A percentile compares a stretch with the other conserved stretches of the same genome.
Conservation (phyloP, 2,329 filamentous ascomycete species). For the Fragosphaeria purpurea region DNA sequence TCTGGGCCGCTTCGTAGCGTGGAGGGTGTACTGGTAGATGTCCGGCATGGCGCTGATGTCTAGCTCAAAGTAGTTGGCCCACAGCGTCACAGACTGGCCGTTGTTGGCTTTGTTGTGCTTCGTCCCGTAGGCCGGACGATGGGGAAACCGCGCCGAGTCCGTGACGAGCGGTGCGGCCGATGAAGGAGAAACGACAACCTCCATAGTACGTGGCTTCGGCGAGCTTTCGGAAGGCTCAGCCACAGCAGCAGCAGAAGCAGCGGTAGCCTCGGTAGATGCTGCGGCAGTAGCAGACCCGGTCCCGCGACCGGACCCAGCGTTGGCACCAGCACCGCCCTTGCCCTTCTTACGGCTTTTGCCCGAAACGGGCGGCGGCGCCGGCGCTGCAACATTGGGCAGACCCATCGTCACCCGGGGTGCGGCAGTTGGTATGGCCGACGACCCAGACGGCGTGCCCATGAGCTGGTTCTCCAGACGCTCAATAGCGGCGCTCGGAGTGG, state of each 20-base stretch:
- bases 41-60: constrained; percentile 20
- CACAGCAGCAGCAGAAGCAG: no score
- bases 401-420: no score
- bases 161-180: no score
- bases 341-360: neutral
- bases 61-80: constrained; percentile 46
- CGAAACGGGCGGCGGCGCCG: neutral
- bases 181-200: no score
- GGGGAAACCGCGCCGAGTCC: no score
- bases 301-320: neutral
- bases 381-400: no score
- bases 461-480: constrained; percentile 17
- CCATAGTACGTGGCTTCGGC: no score
- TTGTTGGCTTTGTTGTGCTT: neutral
- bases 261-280: neutral
- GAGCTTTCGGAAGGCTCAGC: no score
- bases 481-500: constrained; percentile 20
- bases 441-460: constrained; percentile 3
- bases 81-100: constrained; percentile 28
- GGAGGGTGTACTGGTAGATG: constrained; percentile 37
- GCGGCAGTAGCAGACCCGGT: neutral
- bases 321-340: neutral
- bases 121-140: no score
- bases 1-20: constrained; percentile 16
- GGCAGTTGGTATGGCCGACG: no score